These are phyloP conservation scores for Aureobasidium sp. DNA, from an alignment of 2,329 filamentous ascomycete genomes.

Conservation along the genomic window DNA sequence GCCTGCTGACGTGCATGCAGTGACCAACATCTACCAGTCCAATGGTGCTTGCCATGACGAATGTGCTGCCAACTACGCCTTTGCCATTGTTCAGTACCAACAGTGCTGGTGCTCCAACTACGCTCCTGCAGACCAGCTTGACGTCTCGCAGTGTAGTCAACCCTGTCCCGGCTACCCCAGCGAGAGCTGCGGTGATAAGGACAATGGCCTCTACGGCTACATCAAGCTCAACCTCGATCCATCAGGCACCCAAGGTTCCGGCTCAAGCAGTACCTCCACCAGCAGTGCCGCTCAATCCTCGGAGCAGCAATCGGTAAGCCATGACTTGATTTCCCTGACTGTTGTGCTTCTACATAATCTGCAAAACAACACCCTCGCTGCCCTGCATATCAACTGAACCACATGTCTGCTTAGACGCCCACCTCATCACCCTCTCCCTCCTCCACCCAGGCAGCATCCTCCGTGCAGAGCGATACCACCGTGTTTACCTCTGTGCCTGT, in stretches of 20 bases:
- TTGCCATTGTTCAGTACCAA: constrained; percentile 57
- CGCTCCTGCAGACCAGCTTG: constrained; percentile 42
- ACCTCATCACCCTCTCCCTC: constrained; percentile 10
- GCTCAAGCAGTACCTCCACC: constrained; percentile 26
- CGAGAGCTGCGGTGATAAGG: constrained; percentile 56
- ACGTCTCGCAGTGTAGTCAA: constrained; percentile 43
- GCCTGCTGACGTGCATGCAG: constrained; percentile 22
- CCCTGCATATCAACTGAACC: constrained; percentile 1
- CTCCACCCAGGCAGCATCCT: neutral
- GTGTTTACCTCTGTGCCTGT: constrained; percentile 8
- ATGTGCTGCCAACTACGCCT: constrained; percentile 53
- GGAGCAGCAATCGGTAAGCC: neutral
- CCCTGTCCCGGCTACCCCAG: constrained; percentile 60
- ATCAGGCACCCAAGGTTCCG: constrained; percentile 46
- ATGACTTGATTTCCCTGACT: neutral
- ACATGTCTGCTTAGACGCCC: constrained; percentile 10
- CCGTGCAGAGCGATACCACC: constrained; percentile 3
- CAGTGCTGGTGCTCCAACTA: constrained; percentile 71
- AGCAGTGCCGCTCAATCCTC: constrained; percentile 13
- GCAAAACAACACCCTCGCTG: neutral
- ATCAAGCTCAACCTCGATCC: constrained; percentile 46
- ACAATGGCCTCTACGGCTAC: constrained; percentile 54
- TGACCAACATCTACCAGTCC: constrained; percentile 46
- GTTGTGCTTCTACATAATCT: neutral
- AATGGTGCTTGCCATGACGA: constrained; percentile 58